Conservation (phyloP, 176 grass and related monocot genomes). For the Musa itinerans region DNA sequence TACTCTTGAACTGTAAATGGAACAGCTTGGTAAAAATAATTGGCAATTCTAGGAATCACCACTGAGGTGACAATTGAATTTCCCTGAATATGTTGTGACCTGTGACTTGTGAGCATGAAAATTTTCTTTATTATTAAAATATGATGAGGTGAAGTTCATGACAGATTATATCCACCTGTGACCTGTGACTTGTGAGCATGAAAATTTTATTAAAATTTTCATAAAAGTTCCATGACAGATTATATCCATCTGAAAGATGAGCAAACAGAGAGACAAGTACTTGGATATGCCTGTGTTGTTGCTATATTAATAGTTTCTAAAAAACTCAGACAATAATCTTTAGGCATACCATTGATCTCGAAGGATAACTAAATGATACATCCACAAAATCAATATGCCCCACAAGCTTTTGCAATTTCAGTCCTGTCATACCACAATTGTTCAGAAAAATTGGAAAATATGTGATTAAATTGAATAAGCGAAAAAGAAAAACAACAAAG, state of each 20-base stretch:
- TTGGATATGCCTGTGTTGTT: background rate
- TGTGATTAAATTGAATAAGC: constrained; percentile 1
- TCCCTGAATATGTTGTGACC: background rate
- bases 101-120: too few relatives aligned
- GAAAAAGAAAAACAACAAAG: background rate
- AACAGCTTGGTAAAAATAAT: too few relatives aligned
- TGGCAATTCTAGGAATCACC: too few relatives aligned
- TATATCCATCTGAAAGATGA: background rate
- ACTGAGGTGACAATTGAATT: background rate
- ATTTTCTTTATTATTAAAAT: too few relatives aligned
- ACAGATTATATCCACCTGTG: too few relatives aligned
- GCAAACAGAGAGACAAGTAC: background rate
- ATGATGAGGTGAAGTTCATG: too few relatives aligned
- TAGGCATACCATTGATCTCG: constrained; percentile 56
- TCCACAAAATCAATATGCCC: constrained; percentile 63
- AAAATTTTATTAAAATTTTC: too few relatives aligned
- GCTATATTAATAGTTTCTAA: constrained; percentile 14
- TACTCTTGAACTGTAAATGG: too few relatives aligned
- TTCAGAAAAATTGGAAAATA: constrained; percentile 9
- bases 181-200: too few relatives aligned
- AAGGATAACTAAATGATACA: constrained; percentile 91
- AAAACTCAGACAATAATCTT: background rate
- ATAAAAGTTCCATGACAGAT: too few relatives aligned
- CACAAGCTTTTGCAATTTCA: constrained; percentile 53
- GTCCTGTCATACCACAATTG: constrained; percentile 34